Evolutionary conservation across 1,284 basidiomycete species (phyloP).

Genomic region (Malassezia nana): DNA sequence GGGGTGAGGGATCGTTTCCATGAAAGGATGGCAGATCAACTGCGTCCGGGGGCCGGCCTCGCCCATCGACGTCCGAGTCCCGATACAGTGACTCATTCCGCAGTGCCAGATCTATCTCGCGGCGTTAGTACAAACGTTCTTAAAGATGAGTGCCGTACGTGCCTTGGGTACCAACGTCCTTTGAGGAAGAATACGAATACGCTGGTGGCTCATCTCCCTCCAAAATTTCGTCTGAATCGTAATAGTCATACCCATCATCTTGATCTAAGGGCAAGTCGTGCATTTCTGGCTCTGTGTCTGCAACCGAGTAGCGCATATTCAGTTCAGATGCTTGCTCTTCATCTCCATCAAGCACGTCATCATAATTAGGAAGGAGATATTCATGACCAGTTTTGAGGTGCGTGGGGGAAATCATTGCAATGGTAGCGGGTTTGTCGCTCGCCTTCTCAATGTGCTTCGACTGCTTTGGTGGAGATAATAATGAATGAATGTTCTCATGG

Average conservation of each 20-base stretch:
- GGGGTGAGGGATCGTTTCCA: background rate
- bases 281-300: conserved; percentile 4
- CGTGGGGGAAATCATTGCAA: conserved; percentile 87
- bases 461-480: background rate
- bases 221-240: conserved; percentile 11
- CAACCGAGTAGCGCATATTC: conserved; percentile 15
- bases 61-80: background rate
- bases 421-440: conserved; percentile 54
- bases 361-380: conserved; percentile 20
- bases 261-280: conserved; percentile 13
- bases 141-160: background rate
- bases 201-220: background rate
- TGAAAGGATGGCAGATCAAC: background rate
- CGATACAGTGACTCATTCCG: background rate
- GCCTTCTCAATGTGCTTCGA: background rate
- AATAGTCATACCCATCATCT: conserved; percentile 14
- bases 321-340: background rate
- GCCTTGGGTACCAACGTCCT: background rate
- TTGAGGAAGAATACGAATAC: background rate
- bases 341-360: conserved; percentile 4
- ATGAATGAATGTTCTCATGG: background rate
- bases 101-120: background rate
- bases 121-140: background rate
- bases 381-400: conserved; percentile 64
- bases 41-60: background rate